Percentiles rank a stretch among this genome's conserved stretches.
These are phyloP conservation scores for Petasospora rhodanensis DNA, from an alignment of 1,139 yeast species.

Conservation along the genomic window DNA sequence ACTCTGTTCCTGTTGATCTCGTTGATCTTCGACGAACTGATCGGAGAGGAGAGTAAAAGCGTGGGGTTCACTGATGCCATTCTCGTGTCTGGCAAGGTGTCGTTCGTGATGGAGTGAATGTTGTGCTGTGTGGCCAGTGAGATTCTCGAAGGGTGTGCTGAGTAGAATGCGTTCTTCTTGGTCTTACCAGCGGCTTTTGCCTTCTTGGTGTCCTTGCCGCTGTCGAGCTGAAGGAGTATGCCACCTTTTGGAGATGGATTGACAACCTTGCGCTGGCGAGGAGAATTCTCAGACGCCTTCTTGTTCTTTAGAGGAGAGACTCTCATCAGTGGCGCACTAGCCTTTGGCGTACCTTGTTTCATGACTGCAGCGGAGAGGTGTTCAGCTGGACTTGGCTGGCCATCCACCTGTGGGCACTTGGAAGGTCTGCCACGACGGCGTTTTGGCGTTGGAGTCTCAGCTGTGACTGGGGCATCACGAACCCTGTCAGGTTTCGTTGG, in stretches of 20 bases:
- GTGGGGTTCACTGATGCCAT: slow-evolving; percentile 23
- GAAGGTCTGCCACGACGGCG: slow-evolving; percentile 28
- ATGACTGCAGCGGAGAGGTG: slow-evolving; percentile 24
- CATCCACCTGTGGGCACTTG: slow-evolving; percentile 9
- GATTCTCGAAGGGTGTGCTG: slow-evolving; percentile 9
- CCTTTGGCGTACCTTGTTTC: slow-evolving; percentile 26
- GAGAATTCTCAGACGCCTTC: slow-evolving; percentile 8
- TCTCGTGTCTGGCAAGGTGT: neutral
- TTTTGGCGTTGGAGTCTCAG: slow-evolving; percentile 23
- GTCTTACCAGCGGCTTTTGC: neutral
- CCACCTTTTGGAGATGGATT: slow-evolving; percentile 27
- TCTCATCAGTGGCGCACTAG: slow-evolving; percentile 24
- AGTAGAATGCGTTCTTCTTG: slow-evolving; percentile 3
- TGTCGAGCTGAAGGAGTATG: slow-evolving; percentile 15
- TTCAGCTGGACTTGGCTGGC: slow-evolving; percentile 22
- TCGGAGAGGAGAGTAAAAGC: slow-evolving; percentile 24
- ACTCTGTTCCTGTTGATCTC: slow-evolving; percentile 13
- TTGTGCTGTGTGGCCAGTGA: slow-evolving; percentile 17
- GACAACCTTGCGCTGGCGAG: slow-evolving; percentile 11
- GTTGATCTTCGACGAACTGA: slow-evolving; percentile 13
- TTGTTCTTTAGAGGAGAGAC: slow-evolving; percentile 20
- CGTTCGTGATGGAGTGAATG: slow-evolving; percentile 17
- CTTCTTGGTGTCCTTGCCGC: neutral
- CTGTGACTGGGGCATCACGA: slow-evolving; percentile 2
- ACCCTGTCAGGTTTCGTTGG: neutral